Base-by-base conservation (phyloP, 192 early-diverging fungal species). In the Entomortierella lignicola region DNA sequence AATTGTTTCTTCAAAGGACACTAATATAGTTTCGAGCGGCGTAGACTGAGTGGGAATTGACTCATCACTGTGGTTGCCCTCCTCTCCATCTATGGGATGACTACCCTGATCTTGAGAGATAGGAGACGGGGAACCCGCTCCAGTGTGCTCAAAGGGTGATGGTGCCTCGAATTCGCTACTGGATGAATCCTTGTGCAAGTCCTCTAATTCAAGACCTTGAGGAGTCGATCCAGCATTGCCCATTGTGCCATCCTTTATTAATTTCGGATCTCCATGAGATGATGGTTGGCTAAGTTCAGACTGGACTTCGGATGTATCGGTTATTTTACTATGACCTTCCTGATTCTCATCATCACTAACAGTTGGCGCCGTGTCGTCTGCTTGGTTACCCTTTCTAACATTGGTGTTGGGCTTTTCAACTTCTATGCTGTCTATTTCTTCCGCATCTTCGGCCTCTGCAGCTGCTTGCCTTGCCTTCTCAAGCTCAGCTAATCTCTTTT, bases 401-500 rank as follows among this genome's bases (percentile, higher is more conserved):
- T 37, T 37, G 34, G 10, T 37, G 34, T 4, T 34, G 20, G n/a
- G 7, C 32, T 44, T 18, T 27, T 29, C n/a, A 25, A 8, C 29
- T 17, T 60, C 50, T 59, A n/a, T 55, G 2, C 55, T 39, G 0
- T 84, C 80, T 2, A 77, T 69, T 5, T 82, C 61, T 13, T 74
- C 71, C 4, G 43, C 39, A 8, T 82, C 82, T 7, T 71, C 77
- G 1, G 56, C 51, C 18, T 67, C 81, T 11, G 55, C 67, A 13
- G 41, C 62, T 43, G 48, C 63, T 20, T 55, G 63, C 34, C 67
- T 73, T 7, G 77, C 77, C 25, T 75, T 77, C 30, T 87, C 83
- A 0, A 83, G 72, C 17, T 67, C 81, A 70, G 72, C 79, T 0
- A 52, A 44, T 50, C 68, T 55, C 26, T 56, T 44, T 34, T 77